phyloP scores from a whole-genome alignment of 2,329 filamentous ascomycete genomes.

The Didymella pinodella region DNA sequence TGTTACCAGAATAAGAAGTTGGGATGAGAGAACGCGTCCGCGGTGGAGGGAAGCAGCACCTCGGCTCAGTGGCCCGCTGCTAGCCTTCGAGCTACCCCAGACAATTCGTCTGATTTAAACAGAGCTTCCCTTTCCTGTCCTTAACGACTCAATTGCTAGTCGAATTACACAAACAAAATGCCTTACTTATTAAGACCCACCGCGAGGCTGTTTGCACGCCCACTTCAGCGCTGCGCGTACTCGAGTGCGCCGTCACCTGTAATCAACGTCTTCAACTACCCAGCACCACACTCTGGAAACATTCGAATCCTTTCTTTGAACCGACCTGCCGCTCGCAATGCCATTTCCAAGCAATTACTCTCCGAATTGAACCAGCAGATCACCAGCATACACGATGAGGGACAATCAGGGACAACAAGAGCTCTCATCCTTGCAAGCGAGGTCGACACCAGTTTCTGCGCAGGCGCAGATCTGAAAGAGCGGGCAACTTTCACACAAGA shows the following conservation, averaged over 20 bases:
- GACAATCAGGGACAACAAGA: constrained; percentile 68
- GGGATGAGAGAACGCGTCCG: not conserved
- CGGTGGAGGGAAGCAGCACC: not conserved
- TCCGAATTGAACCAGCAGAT: constrained; percentile 75
- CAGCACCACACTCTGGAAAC: constrained; percentile 79
- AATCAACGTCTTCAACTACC: constrained; percentile 76
- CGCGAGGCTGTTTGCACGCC: constrained; percentile 31
- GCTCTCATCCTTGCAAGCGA: constrained; percentile 86
- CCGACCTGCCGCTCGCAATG: constrained; percentile 84
- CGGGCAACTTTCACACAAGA: constrained; percentile 75
- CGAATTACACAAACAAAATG: constrained; percentile 26
- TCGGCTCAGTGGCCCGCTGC: constrained; percentile 23
- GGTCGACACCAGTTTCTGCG: constrained; percentile 88
- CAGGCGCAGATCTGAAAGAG: constrained; percentile 94
- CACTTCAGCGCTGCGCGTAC: constrained; percentile 47
- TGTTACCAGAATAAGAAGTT: not conserved
- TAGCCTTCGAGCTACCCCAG: constrained; percentile 26
- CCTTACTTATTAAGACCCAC: constrained; percentile 32
- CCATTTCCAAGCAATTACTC: constrained; percentile 82
- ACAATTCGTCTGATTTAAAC: not conserved
- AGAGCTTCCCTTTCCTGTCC: not conserved
- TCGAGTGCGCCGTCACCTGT: constrained; percentile 59
- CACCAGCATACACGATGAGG: constrained; percentile 71
- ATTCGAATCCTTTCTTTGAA: constrained; percentile 91
- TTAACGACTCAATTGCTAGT: not conserved